Evolutionary conservation across 305 asterid genomes (phyloP), one percentile per base, ranked within the genome.

Genomic region (Ilex paraguariensis): DNA sequence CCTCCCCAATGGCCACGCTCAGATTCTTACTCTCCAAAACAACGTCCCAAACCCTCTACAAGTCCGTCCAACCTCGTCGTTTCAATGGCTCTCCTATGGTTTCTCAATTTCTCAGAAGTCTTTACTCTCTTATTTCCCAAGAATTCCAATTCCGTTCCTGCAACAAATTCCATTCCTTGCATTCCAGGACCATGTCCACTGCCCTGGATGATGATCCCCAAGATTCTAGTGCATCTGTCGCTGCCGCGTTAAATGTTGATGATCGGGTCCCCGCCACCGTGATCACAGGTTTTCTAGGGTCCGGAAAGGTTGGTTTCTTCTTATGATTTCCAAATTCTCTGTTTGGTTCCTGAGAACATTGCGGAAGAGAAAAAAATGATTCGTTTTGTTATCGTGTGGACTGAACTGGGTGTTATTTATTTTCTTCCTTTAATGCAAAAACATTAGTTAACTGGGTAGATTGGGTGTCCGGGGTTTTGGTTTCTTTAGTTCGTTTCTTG

Each of bases 201-300:
- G 74, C 90, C 12, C 64, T 89, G 8, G 87, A 83, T 46, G 63
- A 68, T 64, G 50, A 79, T 56, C 42, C 85, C 13, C 79, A 71
- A 21, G 83, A 75, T 54, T 66, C 86, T 67, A 85, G 82, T 74
- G 75, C 93, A 33, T 82, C 91, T 6, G 66, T 88, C 32, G 65
- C 88, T 3, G 77, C 97, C 6, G 87, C 91, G 15, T 68, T 89
- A 63, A 87, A 81, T 74, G 74, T 79, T 59, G 97, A 92, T 62
- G 71, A 51, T 61, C 85, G 97, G 6, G 78, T 92, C 30, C 95
- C 98, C 3, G 95, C 97, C 45, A 92, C 98, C 61, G 74, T 92
- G 52, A 82, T 92, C 72, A 92, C 97, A 55, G 98, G 97, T 3
- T 92, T 89, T 73, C 96, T 92, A 39, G 96, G 97, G 73, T 85